Evolutionary conservation across 2,329 filamentous ascomycete genomes (phyloP).

Genomic region (Fusarium dimerum): DNA sequence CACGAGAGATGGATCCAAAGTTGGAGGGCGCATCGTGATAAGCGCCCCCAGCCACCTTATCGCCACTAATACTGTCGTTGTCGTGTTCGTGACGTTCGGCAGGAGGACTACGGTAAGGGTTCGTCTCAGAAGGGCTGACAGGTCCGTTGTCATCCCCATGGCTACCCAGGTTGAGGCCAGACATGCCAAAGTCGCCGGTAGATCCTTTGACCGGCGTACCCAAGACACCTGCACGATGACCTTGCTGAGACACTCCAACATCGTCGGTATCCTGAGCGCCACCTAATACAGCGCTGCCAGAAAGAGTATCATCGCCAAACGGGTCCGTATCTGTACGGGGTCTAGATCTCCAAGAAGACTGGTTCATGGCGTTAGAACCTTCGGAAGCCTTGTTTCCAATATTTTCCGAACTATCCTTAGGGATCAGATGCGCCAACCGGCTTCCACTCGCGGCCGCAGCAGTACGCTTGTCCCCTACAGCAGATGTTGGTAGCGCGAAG

Average conservation of each 20-base stretch:
- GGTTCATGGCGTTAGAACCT: slow-evolving; percentile 41
- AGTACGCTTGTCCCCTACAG: slow-evolving; percentile 72
- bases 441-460: slow-evolving; percentile 74
- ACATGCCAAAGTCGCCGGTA: slow-evolving; percentile 63
- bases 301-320: slow-evolving; percentile 66
- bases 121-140: slow-evolving; percentile 90
- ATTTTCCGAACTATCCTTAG: slow-evolving; percentile 74
- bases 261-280: slow-evolving; percentile 71
- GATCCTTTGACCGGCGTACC: slow-evolving; percentile 58
- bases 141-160: slow-evolving; percentile 66
- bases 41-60: slow-evolving; percentile 46
- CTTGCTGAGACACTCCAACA: slow-evolving; percentile 27
- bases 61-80: slow-evolving; percentile 55
- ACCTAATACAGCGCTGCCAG: slow-evolving; percentile 72
- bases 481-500: slow-evolving; percentile 68
- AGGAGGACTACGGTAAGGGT: slow-evolving; percentile 90
- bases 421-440: slow-evolving; percentile 81
- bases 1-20: slow-evolving; percentile 58
- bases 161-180: slow-evolving; percentile 57
- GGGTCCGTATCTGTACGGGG: slow-evolving; percentile 74
- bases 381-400: slow-evolving; percentile 54
- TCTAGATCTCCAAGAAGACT: slow-evolving; percentile 58
- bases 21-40: slow-evolving; percentile 42
- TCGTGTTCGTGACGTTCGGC: slow-evolving; percentile 71
- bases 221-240: slow-evolving; percentile 42